Percentiles rank a stretch among this genome's conserved stretches.
Conservation (phyloP, 2,329 filamentous ascomycete genomes). For the Trichoderma sp. region DNA sequence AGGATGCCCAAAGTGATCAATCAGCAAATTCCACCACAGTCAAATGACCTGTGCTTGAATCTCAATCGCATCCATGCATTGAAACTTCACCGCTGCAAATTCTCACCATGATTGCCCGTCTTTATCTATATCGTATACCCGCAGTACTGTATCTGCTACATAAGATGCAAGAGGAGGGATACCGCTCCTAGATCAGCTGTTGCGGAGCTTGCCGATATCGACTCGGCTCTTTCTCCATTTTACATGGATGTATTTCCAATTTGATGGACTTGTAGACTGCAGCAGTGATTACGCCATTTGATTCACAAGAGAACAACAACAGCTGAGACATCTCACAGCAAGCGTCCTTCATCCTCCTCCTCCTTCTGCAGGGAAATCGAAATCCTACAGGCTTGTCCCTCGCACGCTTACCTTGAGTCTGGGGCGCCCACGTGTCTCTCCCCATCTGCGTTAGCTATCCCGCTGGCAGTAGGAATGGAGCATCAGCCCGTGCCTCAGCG, state of each 20-base stretch:
- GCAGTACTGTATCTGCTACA: not conserved
- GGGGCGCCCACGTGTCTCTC: conserved; percentile 13
- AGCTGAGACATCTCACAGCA: conserved; percentile 4
- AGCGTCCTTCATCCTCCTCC: not conserved
- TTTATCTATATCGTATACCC: not conserved
- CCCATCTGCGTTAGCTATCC: not conserved
- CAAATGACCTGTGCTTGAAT: not conserved
- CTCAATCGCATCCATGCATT: not conserved
- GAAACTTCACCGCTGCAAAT: not conserved
- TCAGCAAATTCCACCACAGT: not conserved
- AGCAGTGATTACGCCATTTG: not conserved
- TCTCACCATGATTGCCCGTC: not conserved
- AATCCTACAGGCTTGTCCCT: not conserved
- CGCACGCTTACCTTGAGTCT: not conserved
- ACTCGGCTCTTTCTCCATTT: not conserved
- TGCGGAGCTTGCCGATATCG: not conserved
- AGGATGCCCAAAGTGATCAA: not conserved
- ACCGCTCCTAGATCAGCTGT: not conserved
- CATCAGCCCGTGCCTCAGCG: not conserved
- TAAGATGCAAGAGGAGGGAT: not conserved
- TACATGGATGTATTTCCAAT: not conserved
- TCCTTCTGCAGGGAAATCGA: conserved; percentile 1
- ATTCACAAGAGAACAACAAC: not conserved
- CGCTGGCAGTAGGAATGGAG: not conserved
- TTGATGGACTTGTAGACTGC: not conserved